Evolutionary conservation across 2,329 filamentous ascomycete genomes (phyloP), one percentile per base, ranked within the genome.

Genomic region (Neoarthrinium moseri): DNA sequence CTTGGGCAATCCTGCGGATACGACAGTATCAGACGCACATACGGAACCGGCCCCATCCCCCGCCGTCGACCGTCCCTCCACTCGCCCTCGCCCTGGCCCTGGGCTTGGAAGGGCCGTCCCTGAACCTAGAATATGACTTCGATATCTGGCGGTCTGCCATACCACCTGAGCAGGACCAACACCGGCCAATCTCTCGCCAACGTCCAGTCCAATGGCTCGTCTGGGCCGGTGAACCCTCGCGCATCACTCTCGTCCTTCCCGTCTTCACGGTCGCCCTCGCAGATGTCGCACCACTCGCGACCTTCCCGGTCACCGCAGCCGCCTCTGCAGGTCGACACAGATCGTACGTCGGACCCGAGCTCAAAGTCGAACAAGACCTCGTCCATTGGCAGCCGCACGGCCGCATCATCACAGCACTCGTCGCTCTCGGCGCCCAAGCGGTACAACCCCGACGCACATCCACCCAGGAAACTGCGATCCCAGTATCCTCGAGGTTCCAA

Each of bases 401-500:
- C 73, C 24, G 67, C 73, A 20, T 79, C 80, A 24, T 71, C 78
- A 50, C 73, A 86, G 59, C 72, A 87, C 67, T 76, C 84, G 56
- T 77, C 81, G 32, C 62, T 87, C 49, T 75, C 79, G 51, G 69
- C 67, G 50, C 66, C 75, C 47, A 68, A 74, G 54, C 66, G 75
- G 65, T 57, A 74, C 62, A 69, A 81, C 62, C 67, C 75, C 49
- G 68, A 75, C 51, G 69, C 73, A 27, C 72, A 74, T 45, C 74
- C 76, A 5, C 66, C 70, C 15, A 76, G 78, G 56, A 82, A 77
- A 60, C 68, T 86, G 61, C 84, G 82, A 46, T 87, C 87, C 17
- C 87, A 91, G 59, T 91, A 91, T 60, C 87, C 87, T 13, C 76
- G 83, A n/a, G 77, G 85, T 46, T 80, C 83, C 10, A 73, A 75